These are phyloP conservation scores for Stereum hirsutum DNA, from an alignment of 1,284 basidiomycete species.

Conservation along the genomic window DNA sequence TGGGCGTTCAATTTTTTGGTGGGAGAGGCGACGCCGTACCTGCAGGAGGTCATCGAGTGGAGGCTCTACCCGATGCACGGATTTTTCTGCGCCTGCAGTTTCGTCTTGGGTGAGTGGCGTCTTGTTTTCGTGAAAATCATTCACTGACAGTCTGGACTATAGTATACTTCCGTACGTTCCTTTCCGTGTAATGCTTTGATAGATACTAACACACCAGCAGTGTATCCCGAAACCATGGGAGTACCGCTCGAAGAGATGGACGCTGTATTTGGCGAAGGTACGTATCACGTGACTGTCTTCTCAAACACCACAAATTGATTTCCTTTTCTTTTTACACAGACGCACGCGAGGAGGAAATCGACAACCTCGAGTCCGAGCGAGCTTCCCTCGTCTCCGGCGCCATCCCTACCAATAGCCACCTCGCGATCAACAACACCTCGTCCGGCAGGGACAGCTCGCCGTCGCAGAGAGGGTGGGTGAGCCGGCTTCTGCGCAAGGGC, in stretches of 20 bases:
- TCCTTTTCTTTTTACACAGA: conserved; percentile 22
- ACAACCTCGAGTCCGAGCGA: conserved; percentile 67
- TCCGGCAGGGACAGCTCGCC: conserved; percentile 12
- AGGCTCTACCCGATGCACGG: conserved; percentile 94
- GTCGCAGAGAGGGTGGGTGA: conserved; percentile 33
- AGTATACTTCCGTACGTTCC: conserved; percentile 67
- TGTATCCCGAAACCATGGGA: conserved; percentile 79
- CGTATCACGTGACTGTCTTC: conserved; percentile 3
- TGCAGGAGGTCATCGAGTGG: conserved; percentile 91
- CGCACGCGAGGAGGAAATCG: conserved; percentile 52
- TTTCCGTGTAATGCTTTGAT: conserved; percentile 5
- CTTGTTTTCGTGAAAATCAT: neutral
- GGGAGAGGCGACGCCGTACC: conserved; percentile 80
- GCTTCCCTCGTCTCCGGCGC: conserved; percentile 43
- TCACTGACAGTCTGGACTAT: conserved; percentile 1
- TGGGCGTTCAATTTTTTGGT: conserved; percentile 89
- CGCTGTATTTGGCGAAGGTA: conserved; percentile 74
- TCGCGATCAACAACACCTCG: conserved; percentile 20
- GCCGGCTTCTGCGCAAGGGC: conserved; percentile 39
- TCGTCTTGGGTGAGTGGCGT: conserved; percentile 55
- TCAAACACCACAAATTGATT: neutral
- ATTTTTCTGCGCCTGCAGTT: conserved; percentile 86
- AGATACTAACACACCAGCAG: conserved; percentile 25
- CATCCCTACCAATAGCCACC: conserved; percentile 25
- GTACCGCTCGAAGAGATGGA: conserved; percentile 81